Evolutionary conservation across 345 rosid genomes (phyloP).

Genomic region (Populus alba): DNA sequence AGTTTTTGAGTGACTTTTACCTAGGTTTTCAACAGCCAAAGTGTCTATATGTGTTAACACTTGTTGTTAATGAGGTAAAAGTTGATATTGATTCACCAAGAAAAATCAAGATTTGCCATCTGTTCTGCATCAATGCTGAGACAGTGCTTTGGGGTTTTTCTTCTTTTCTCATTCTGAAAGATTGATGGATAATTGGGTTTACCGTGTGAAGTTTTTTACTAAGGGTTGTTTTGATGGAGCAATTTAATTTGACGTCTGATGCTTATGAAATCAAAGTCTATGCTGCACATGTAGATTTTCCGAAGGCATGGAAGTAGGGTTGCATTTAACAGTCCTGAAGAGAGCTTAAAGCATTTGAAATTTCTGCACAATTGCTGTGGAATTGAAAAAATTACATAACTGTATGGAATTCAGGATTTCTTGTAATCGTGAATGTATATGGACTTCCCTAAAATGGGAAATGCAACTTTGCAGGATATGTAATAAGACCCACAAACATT

Average conservation of each 20-base stretch:
- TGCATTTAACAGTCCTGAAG: background rate
- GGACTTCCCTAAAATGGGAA: background rate
- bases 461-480: background rate
- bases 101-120: background rate
- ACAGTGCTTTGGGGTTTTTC: too few species aligned
- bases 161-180: background rate
- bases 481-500: background rate
- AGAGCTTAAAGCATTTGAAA: background rate
- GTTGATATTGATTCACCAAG: background rate
- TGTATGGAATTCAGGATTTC: background rate
- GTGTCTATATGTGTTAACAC: background rate
- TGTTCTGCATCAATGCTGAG: background rate
- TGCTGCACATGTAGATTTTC: background rate
- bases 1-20: background rate
- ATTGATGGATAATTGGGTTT: background rate
- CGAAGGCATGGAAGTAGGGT: background rate
- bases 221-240: background rate
- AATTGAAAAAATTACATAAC: background rate
- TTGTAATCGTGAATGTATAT: background rate
- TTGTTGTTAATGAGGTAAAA: background rate
- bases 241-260: background rate
- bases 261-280: background rate
- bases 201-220: background rate
- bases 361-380: background rate
- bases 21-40: background rate